These are phyloP conservation scores for Starmerella cellae DNA, from an alignment of 805 yeast species.

Conservation along the genomic window DNA sequence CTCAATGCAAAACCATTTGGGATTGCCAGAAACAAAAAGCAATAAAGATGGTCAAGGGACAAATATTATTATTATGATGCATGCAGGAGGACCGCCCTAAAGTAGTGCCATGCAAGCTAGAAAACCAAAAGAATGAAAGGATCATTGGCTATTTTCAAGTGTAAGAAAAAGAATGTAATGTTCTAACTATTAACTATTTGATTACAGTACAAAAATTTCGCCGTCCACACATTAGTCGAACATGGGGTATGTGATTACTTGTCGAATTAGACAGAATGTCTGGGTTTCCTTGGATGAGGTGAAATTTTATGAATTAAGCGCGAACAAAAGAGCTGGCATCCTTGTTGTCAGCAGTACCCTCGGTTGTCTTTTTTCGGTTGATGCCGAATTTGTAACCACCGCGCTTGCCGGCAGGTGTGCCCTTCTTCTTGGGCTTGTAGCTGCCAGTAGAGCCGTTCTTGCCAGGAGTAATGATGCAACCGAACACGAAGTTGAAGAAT, in stretches of 20 bases:
- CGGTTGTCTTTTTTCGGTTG: conserved; percentile 19
- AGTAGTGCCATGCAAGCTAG: too few relatives aligned
- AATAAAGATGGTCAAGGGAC: too few relatives aligned
- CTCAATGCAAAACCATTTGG: too few relatives aligned
- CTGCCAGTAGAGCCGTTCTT: conserved; percentile 80
- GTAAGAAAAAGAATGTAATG: too few relatives aligned
- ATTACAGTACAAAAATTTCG: not conserved
- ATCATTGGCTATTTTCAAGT: too few relatives aligned
- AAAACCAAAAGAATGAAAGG: too few relatives aligned
- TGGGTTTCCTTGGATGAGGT: not conserved
- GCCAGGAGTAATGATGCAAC: conserved; percentile 57
- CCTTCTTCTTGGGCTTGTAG: conserved; percentile 65
- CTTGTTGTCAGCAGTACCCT: conserved; percentile 17
- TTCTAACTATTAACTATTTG: not conserved
- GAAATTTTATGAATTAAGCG: conserved; percentile 8
- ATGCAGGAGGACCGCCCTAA: too few relatives aligned
- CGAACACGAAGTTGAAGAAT: conserved; percentile 24
- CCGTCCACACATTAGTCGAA: not conserved
- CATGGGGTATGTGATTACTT: not conserved
- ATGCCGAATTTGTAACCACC: conserved; percentile 22
- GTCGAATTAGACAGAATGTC: not conserved
- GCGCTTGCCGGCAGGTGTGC: conserved; percentile 44
- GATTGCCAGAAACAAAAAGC: too few relatives aligned
- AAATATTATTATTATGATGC: too few relatives aligned
- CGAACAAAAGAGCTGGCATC: conserved; percentile 23